phyloP scores from a whole-genome alignment of 176 grass and related monocot species.

The Triticum dicoccoides region DNA sequence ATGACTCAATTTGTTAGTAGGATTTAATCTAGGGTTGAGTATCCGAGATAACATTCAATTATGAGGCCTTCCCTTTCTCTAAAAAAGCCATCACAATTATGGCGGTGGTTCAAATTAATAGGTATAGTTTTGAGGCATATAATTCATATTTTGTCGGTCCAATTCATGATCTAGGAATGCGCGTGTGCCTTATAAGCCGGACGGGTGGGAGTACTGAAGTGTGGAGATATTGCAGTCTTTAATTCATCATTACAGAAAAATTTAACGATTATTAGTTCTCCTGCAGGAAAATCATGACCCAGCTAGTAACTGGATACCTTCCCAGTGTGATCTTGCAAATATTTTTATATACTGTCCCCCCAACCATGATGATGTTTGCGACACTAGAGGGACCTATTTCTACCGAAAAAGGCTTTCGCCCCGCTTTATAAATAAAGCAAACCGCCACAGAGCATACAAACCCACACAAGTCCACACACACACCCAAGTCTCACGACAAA shows the following conservation, averaged over 20 bases:
- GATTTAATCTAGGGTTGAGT: neutral
- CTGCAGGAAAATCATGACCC: constrained; percentile 61
- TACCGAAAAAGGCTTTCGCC: no score
- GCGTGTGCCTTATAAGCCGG: neutral
- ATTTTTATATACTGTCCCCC: constrained; percentile 73
- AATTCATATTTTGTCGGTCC: neutral
- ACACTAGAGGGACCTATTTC: constrained; percentile 66
- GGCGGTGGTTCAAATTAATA: neutral
- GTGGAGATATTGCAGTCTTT: constrained; percentile 7
- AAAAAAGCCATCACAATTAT: neutral
- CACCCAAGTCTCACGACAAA: no score
- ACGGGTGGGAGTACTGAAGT: neutral
- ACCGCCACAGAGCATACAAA: no score
- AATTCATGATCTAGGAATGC: neutral
- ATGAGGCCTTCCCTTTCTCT: neutral
- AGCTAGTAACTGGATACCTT: constrained; percentile 90
- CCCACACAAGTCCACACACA: no score
- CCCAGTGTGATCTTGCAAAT: constrained; percentile 87
- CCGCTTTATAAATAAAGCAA: no score
- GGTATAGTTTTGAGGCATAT: neutral
- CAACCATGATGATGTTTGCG: constrained; percentile 83
- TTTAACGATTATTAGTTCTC: constrained; percentile 16
- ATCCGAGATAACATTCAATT: constrained; percentile 7
- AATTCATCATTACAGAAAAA: constrained; percentile 8
- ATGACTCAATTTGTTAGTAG: neutral